Evolutionary conservation across 805 yeast species (phyloP), one percentile per base, ranked within the genome.

Genomic region (Cyberlindnera saturnus): DNA sequence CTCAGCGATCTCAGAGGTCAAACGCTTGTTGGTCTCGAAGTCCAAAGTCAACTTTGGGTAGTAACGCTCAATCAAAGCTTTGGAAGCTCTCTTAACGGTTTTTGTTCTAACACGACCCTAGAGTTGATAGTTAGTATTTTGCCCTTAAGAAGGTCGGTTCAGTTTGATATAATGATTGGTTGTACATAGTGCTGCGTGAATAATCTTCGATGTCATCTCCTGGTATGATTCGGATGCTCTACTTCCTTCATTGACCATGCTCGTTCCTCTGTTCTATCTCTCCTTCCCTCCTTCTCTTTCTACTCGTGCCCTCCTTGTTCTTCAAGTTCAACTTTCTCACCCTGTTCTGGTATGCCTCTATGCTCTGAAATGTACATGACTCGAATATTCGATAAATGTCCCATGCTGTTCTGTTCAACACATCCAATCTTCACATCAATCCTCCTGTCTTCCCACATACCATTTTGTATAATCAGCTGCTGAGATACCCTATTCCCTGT

Each of bases 101-200:
- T 93, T 95, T 65, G 99, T 93, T 86, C 99, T 90, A 83, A 95
- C 99, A 77, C 98, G 93, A 84, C 99, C 99, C 99, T 88, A 42
- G 46, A 18, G 5, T 30, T 37, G 15, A 19, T 46, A 43, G 60
- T 56, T 55, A 56, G 59, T 56, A 53, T 29, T 8, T 17, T 16
- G n/a, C n/a, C n/a, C n/a, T n/a, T n/a, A n/a, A n/a, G n/a, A n/a
- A n/a, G n/a, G n/a, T n/a, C n/a, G n/a, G n/a, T n/a, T n/a, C n/a
- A 23, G 28, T 9, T 23, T 23, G 28, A 23, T 23, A 23, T 10
- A 9, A 23, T 23, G 28, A 23, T 23, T 9, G 28, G 28, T 23
- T 9, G 28, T 10, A 23, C 28, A 23, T 6, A 23, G 6, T 23
- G 23, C 6, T 19, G 23, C 6, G 23, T 19, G 23, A 19, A 19